These are phyloP conservation scores for Irineochytrium annulatum DNA, from an alignment of 192 early-diverging fungal genomes.

Conservation along the genomic window DNA sequence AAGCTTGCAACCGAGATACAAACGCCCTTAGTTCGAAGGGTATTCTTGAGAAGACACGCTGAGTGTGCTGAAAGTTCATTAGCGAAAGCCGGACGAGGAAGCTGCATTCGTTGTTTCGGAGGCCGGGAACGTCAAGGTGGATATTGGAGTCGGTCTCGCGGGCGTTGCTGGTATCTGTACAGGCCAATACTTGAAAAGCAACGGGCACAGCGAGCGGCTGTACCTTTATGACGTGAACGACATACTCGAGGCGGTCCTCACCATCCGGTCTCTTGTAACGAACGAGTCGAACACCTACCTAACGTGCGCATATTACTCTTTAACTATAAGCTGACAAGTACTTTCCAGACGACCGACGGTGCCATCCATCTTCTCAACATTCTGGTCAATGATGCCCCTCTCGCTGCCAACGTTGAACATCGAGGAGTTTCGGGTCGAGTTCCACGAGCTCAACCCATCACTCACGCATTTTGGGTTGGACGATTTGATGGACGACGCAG, in stretches of 20 bases:
- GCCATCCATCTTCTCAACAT: slow-evolving; percentile 3
- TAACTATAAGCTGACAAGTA: neutral
- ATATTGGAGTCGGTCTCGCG: neutral
- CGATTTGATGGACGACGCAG: slow-evolving; percentile 12
- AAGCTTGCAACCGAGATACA: slow-evolving; percentile 9
- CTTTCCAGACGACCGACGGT: neutral
- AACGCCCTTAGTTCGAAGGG: slow-evolving; percentile 20
- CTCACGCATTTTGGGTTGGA: slow-evolving; percentile 27
- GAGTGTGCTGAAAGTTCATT: neutral
- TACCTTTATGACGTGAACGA: slow-evolving; percentile 37
- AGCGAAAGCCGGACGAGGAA: neutral
- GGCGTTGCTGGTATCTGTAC: too few species aligned
- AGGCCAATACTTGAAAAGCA: too few species aligned
- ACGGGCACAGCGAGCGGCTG: neutral
- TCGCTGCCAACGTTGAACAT: slow-evolving; percentile 8
- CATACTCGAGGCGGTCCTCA: slow-evolving; percentile 26
- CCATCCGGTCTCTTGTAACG: neutral
- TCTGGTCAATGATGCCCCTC: slow-evolving; percentile 22
- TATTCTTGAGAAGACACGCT: neutral
- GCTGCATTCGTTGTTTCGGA: neutral
- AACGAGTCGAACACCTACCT: neutral
- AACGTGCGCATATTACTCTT: neutral
- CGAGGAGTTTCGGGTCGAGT: slow-evolving; percentile 27
- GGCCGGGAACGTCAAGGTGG: neutral
- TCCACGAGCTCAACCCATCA: slow-evolving; percentile 20